These are phyloP conservation scores for Cercospora beticola DNA, from an alignment of 2,329 filamentous ascomycete genomes.

Conservation along the genomic window DNA sequence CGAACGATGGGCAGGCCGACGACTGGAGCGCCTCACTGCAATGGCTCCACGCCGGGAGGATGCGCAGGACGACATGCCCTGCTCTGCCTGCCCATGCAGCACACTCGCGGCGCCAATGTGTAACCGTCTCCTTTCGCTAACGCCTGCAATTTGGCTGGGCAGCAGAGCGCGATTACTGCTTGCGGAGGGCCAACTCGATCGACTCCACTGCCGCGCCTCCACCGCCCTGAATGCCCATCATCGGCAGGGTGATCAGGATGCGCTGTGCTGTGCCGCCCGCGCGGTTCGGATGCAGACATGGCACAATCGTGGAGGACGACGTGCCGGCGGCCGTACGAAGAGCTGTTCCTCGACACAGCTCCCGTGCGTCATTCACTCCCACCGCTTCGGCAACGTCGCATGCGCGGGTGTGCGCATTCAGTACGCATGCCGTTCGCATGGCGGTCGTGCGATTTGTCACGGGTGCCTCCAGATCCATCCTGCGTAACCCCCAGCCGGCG, in stretches of 20 bases:
- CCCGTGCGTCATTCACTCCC: slow-evolving; percentile 12
- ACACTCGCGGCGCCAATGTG: neutral
- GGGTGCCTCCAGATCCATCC: slow-evolving; percentile 7
- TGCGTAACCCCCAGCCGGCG: slow-evolving; percentile 13
- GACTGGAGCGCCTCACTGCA: slow-evolving; percentile 17
- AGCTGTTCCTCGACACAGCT: neutral
- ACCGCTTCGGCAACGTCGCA: slow-evolving; percentile 1
- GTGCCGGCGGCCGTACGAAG: neutral
- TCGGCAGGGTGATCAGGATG: neutral
- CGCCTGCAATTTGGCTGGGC: slow-evolving; percentile 8
- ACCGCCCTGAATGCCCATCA: neutral
- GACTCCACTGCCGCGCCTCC: slow-evolving; percentile 10
- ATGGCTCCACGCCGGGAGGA: neutral
- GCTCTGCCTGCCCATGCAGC: neutral
- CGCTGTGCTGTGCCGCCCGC: neutral
- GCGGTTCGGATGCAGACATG: slow-evolving; percentile 5
- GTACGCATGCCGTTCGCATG: slow-evolving; percentile 27
- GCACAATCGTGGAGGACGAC: neutral
- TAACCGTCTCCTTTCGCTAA: slow-evolving; percentile 18
- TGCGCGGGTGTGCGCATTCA: slow-evolving; percentile 21
- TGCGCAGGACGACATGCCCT: neutral
- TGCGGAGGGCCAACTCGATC: slow-evolving; percentile 12
- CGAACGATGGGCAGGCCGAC: slow-evolving; percentile 7
- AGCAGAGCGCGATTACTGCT: slow-evolving; percentile 13
- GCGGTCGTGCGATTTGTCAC: slow-evolving; percentile 26